phyloP scores from a whole-genome alignment of 139 green algal species.

The Volvox reticuliferus region DNA sequence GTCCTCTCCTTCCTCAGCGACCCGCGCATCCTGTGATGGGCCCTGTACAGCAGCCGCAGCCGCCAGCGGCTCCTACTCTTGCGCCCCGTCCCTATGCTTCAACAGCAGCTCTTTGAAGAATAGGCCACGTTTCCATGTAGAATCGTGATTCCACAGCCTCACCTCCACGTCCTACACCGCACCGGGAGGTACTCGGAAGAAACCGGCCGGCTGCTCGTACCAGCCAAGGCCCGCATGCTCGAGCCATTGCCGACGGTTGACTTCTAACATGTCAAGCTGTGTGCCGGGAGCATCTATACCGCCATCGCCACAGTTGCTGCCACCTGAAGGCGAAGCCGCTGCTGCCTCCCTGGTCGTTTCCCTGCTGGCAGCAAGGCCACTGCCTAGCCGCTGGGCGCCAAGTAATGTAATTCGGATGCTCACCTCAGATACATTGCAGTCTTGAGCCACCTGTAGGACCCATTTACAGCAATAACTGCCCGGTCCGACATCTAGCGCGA shows the following conservation, averaged over 20 bases:
- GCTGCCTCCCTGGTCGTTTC: too few species aligned
- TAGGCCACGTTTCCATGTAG: constrained; percentile 7
- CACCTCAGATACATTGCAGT: constrained; percentile 6
- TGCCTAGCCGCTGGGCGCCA: not conserved
- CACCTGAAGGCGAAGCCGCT: too few species aligned
- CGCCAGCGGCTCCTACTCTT: not conserved
- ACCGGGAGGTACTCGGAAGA: constrained; percentile 7
- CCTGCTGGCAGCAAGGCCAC: not conserved
- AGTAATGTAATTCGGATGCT: not conserved
- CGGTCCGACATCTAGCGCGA: constrained; percentile 9
- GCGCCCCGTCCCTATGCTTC: not conserved
- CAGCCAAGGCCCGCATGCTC: not conserved
- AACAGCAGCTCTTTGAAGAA: constrained; percentile 25
- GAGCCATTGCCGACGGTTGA: not conserved
- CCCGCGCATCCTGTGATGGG: not conserved
- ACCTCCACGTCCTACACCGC: constrained; percentile 3
- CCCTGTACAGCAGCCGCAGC: not conserved
- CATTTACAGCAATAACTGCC: constrained; percentile 11
- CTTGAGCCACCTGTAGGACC: not conserved
- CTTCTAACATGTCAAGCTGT: not conserved
- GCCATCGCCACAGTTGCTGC: not conserved
- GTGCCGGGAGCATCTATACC: not conserved
- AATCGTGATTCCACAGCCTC: constrained; percentile 24
- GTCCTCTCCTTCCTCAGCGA: too few species aligned
- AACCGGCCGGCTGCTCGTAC: not conserved